These are phyloP conservation scores for Nicotiana knightiana DNA, from an alignment of 257 asterid genomes.

Conservation along the genomic window DNA sequence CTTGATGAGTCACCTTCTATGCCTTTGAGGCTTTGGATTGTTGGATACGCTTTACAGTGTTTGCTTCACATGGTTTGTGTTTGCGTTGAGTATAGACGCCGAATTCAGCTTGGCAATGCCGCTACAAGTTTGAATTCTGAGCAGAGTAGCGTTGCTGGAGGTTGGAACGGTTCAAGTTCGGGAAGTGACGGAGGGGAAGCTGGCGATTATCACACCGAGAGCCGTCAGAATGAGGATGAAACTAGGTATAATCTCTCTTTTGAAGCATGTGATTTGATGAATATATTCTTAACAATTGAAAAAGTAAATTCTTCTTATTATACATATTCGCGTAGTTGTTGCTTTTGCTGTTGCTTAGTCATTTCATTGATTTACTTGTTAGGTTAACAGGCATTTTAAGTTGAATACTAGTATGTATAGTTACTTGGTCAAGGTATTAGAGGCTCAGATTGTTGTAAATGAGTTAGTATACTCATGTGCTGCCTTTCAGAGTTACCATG, in stretches of 20 bases:
- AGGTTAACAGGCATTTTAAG: neutral
- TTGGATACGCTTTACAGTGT: conserved; percentile 42
- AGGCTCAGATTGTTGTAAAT: neutral
- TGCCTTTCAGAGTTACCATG: neutral
- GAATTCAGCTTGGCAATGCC: conserved; percentile 32
- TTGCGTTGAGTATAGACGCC: conserved; percentile 50
- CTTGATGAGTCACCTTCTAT: conserved; percentile 27
- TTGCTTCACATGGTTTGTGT: conserved; percentile 43
- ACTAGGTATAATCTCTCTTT: conserved; percentile 42
- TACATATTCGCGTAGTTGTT: neutral
- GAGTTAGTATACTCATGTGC: conserved; percentile 3
- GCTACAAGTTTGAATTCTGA: conserved; percentile 27
- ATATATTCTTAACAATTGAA: neutral
- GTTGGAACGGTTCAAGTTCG: conserved; percentile 41
- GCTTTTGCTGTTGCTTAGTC: neutral
- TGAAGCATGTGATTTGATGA: neutral
- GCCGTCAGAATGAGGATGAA: conserved; percentile 48
- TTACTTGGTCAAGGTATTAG: neutral
- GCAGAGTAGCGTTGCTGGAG: conserved; percentile 22
- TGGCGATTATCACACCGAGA: conserved; percentile 42
- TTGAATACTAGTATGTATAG: neutral
- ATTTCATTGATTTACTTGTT: neutral
- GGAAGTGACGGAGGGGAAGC: conserved; percentile 78
- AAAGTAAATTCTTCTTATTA: neutral
- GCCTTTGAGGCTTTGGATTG: conserved; percentile 42